Evolutionary conservation across 352 stramenopile species (phyloP), one percentile per base, ranked within the genome.

Genomic region (Pelagophyceae sp.): DNA sequence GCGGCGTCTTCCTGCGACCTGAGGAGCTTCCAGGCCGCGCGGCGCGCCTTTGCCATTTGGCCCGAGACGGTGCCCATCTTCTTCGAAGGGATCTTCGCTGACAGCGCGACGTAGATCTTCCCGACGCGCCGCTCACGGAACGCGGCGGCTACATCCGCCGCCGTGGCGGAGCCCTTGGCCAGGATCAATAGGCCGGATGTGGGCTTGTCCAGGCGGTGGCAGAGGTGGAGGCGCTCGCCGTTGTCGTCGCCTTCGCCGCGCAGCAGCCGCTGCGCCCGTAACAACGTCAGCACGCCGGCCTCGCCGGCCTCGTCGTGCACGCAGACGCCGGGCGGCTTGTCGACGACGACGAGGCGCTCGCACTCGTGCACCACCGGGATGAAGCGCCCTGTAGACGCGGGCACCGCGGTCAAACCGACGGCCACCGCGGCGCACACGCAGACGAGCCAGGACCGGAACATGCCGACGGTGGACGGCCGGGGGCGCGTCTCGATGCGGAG

Each of bases 181-280:
- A 90, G 77, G 0, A 89, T 70, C n/a, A 90, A 80, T 38, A 88
- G 86, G 23, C 85, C 85, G 29, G 82, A 87, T 37, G 85, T 90
- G 0, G 85, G 82, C 54, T 75, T 69, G 76, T 90, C 85, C 25
- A 90, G 72, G 71, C 85, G 79, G 81, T 90, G 85, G 0, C 88
- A 80, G 33, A 61, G 38, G 38, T 0, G 71, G 50, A 25, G 61
- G 37, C 72, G 65, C 11, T 17, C 74, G 38, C 70, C 75, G 32
- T 3, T 50, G n/a, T 27, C 45, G 35, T 11, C 72, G 11, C 61
- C 37, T 74, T n/a, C 31, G 69, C 38, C 38, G n/a, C 40, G 27
- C 76, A 38, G 25, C 76, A 38, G 6, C 60, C 78, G 65, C 23
- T 38, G 45, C 6, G 76, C 25, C 72, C 80, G 33, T 19, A 81